Conservation (phyloP, 352 stramenopile genomes). For the Blastocystis sp. region DNA sequence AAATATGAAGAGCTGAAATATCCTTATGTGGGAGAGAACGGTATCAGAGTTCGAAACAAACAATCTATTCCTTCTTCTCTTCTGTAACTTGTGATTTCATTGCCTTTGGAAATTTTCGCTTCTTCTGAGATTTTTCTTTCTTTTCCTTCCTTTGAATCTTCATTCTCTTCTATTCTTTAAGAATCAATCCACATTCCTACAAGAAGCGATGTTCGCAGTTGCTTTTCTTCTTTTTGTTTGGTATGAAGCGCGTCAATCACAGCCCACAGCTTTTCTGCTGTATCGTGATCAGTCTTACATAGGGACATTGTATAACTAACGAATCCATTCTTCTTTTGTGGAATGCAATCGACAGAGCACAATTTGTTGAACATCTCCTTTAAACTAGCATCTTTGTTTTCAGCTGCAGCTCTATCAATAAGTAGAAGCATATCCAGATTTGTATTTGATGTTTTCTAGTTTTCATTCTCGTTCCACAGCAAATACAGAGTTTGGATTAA, state of each 20-base stretch:
- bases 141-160: neutral
- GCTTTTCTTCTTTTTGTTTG: neutral
- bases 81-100: neutral
- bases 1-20: neutral
- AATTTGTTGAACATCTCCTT: neutral
- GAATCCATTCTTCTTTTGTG: slow-evolving; percentile 33
- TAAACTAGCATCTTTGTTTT: slow-evolving; percentile 14
- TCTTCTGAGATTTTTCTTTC: neutral
- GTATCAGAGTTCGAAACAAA: neutral
- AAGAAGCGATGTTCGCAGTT: neutral
- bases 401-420: slow-evolving; percentile 11
- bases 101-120: neutral
- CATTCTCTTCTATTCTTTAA: neutral
- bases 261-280: neutral
- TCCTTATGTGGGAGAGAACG: neutral
- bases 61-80: neutral
- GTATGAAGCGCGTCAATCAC: neutral
- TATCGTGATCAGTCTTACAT: neutral
- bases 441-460: slow-evolving; percentile 35
- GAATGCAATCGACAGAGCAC: slow-evolving; percentile 11
- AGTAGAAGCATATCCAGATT: slow-evolving; percentile 31
- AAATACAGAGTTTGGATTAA: slow-evolving; percentile 22
- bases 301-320: neutral
- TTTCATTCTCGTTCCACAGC: neutral
- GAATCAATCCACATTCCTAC: neutral